Evolutionary conservation across 495 filamentous ascomycete genomes (phyloP), one percentile per base, ranked within the genome.

Genomic region (Trichoderma orchidacearum): DNA sequence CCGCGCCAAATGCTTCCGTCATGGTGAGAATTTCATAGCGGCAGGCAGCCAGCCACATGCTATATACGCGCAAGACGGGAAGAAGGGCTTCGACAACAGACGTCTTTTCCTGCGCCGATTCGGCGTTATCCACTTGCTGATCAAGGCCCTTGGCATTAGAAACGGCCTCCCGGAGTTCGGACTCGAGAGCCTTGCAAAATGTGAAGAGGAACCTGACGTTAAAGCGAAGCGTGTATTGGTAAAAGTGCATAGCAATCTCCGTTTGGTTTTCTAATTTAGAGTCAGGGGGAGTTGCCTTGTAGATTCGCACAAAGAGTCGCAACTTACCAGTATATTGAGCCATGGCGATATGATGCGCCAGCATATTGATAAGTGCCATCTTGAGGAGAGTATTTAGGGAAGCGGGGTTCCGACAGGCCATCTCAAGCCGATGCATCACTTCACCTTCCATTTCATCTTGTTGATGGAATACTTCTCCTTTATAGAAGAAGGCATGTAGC

Each of bases 401-500:
- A 15, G 59, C 77, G 11, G 80, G 72, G 62, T 86, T 80, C 64
- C 89, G 90, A 38, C 94, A 68, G 29, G 88, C 82, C 53, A 86
- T 74, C 51, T 80, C 78, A 25, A 95, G 69, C 45, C 89, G 86
- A 60, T 83, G 82, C 50, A 95, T 72, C 7, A 96, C 86, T 63
- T 95, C 88, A 55, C 79, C 84, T 70, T 97, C 92, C 8, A 97
- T 73, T 65, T 92, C 90, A 52, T 89, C 82, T 59, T 91, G 86
- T 59, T 84, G 80, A 1, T 77, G 68, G 63, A 92, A 83, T 0
- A 36, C 53, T 45, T 73, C 72, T 3, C 90, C 90, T 53, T 81
- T 81, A 61, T 85, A 93, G 68, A 86, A 90, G 63, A 83, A 84
- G 15, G 87, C 87, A 67, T 96, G 92, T 30, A 97, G 80, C 60